These are phyloP conservation scores for Serpula lacrymans DNA, from an alignment of 768 basidiomycete genomes.

Conservation along the genomic window DNA sequence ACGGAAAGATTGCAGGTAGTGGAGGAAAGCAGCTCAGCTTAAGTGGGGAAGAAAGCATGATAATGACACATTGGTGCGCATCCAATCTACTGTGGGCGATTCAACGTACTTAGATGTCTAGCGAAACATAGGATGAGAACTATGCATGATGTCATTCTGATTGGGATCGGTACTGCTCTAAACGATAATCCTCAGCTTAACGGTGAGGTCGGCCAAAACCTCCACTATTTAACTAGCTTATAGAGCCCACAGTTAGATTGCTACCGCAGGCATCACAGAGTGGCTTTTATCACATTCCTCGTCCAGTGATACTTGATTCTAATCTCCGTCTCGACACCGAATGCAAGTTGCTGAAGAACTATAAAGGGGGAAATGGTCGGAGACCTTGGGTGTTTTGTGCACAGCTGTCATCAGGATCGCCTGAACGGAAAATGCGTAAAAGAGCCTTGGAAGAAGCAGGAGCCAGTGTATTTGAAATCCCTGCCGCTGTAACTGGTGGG, in stretches of 20 bases:
- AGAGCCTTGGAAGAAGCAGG: constrained; percentile 58
- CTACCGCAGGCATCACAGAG: no score
- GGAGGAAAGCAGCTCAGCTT: constrained; percentile 73
- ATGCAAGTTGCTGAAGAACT: constrained; percentile 73
- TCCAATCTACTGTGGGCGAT: not conserved
- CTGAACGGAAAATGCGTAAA: constrained; percentile 31
- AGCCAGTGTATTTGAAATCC: constrained; percentile 57
- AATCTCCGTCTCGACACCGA: constrained; percentile 58
- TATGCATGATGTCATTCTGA: constrained; percentile 88
- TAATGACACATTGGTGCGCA: constrained; percentile 89
- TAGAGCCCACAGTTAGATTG: no score
- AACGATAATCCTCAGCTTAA: constrained; percentile 96
- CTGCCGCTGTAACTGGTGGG: constrained; percentile 37
- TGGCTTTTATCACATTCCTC: constrained; percentile 60
- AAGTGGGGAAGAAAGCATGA: constrained; percentile 83
- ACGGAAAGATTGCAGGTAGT: constrained; percentile 83
- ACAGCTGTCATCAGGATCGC: constrained; percentile 9
- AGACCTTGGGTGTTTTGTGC: constrained; percentile 74
- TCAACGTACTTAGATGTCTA: constrained; percentile 1
- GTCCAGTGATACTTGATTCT: constrained; percentile 83
- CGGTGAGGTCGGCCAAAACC: constrained; percentile 46
- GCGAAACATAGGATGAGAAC: constrained; percentile 69
- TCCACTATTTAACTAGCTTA: not conserved
- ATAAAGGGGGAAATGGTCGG: constrained; percentile 50
- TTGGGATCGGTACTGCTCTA: constrained; percentile 86